Percentiles rank a stretch among this genome's conserved stretches.
Evolutionary conservation across 345 rosid species (phyloP).

Genomic region (Arabidopsis thaliana): DNA sequence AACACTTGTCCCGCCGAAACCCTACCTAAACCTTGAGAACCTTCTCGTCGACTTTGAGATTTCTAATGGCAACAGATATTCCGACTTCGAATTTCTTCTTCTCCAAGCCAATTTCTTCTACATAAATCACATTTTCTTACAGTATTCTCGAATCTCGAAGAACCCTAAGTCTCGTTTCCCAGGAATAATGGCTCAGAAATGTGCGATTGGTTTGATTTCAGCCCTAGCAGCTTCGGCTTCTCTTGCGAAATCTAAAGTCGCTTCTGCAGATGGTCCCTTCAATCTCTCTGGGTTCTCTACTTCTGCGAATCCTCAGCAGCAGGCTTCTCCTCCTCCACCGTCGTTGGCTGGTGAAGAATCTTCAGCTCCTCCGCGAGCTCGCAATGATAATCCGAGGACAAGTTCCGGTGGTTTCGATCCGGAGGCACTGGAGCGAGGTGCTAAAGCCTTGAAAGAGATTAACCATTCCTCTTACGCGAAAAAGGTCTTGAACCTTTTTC

Average conservation of each 20-base stretch:
- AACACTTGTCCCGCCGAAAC: constrained; percentile 44
- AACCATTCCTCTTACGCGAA: constrained; percentile 69
- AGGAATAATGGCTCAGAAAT: constrained; percentile 61
- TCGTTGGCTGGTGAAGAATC: constrained; percentile 41
- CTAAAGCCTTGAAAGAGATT: constrained; percentile 76
- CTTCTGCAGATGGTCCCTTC: constrained; percentile 74
- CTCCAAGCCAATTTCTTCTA: constrained; percentile 44
- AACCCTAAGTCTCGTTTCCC: constrained; percentile 5
- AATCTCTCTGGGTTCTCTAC: constrained; percentile 52
- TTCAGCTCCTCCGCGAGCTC: constrained; percentile 47
- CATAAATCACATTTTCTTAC: constrained; percentile 2
- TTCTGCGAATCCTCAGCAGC: constrained; percentile 45
- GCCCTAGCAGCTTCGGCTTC: constrained; percentile 73
- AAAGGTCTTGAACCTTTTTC: constrained; percentile 54
- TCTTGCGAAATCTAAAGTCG: constrained; percentile 47
- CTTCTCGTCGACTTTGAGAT: background rate
- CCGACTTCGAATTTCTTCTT: constrained; percentile 44
- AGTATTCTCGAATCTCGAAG: constrained; percentile 24
- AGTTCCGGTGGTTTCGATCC: constrained; percentile 91
- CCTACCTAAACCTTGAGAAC: constrained; percentile 57
- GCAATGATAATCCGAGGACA: constrained; percentile 85
- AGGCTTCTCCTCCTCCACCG: constrained; percentile 6
- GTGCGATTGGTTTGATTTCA: constrained; percentile 68
- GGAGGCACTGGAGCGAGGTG: constrained; percentile 90
- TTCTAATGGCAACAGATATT: constrained; percentile 35